Percentiles rank a stretch among this genome's conserved stretches.
Conservation (phyloP, 2,329 filamentous ascomycete species). For the Clathrospora elynae region DNA sequence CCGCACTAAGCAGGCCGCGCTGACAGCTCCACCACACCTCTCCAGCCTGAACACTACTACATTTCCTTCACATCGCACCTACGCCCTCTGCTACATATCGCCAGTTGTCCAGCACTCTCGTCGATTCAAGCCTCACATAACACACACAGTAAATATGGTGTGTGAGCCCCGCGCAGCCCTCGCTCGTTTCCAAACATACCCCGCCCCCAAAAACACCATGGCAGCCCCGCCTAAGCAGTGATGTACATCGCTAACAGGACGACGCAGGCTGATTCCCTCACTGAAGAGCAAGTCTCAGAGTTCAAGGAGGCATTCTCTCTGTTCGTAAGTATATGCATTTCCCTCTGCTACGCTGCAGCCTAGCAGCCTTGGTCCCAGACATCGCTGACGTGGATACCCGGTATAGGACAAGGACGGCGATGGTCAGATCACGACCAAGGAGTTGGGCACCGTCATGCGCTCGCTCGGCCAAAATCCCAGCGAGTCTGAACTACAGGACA, state of each 20-base stretch:
- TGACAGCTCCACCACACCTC: slow-evolving; percentile 31
- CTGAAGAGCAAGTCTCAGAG: slow-evolving; percentile 99
- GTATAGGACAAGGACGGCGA: slow-evolving; percentile 64
- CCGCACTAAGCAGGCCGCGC: slow-evolving; percentile 22
- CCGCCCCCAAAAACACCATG: slow-evolving; percentile 44
- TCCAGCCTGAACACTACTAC: slow-evolving; percentile 38
- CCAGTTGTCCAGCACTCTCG: slow-evolving; percentile 6
- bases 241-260: slow-evolving; percentile 32
- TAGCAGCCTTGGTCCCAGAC: slow-evolving; percentile 21
- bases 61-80: slow-evolving; percentile 26
- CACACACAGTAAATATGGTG: slow-evolving; percentile 44
- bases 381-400: slow-evolving; percentile 31
- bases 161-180: slow-evolving; percentile 38
- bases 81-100: slow-evolving; percentile 17
- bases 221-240: slow-evolving; percentile 19
- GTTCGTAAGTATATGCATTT: slow-evolving; percentile 74
- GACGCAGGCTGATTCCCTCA: slow-evolving; percentile 89
- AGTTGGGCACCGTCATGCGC: slow-evolving; percentile 67
- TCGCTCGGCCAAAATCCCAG: slow-evolving; percentile 67
- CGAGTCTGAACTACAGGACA: slow-evolving; percentile 67
- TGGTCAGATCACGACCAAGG: slow-evolving; percentile 66
- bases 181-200: slow-evolving; percentile 34
- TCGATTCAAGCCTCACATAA: slow-evolving; percentile 8
- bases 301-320: slow-evolving; percentile 99
- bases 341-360: slow-evolving; percentile 28